Evolutionary conservation across 192 early-diverging fungal species (phyloP).

Genomic region (Rhizoclosmatium sp.): DNA sequence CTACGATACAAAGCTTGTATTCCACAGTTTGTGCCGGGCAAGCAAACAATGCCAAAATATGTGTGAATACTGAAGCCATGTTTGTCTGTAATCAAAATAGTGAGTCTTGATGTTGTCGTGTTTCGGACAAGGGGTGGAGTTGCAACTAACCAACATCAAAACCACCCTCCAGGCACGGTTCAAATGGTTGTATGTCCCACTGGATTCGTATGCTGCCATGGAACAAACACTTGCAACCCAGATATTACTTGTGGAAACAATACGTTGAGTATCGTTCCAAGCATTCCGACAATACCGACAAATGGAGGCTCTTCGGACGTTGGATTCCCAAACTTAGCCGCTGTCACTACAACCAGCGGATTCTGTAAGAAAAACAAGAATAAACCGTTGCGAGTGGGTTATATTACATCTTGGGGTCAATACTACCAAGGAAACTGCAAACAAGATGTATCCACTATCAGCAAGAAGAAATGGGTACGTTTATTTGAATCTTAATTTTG

Average conservation of each 20-base stretch:
- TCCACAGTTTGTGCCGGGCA: neutral
- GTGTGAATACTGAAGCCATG: conserved; percentile 2
- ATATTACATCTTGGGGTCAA: conserved; percentile 9
- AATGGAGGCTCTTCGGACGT: neutral
- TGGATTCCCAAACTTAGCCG: neutral
- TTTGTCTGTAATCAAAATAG: neutral
- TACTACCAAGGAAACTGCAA: neutral
- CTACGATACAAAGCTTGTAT: neutral
- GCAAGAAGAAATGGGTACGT: conserved; percentile 3
- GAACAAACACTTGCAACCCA: neutral
- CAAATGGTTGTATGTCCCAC: neutral
- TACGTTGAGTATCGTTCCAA: neutral
- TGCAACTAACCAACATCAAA: neutral
- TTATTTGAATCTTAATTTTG: neutral
- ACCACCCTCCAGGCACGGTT: neutral
- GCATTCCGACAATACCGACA: neutral
- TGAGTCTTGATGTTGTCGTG: neutral
- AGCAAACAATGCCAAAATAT: neutral
- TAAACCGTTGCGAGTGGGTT: neutral
- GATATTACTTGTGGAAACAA: neutral
- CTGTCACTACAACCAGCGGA: neutral
- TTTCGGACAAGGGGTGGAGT: neutral
- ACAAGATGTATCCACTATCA: neutral
- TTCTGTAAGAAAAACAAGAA: neutral
- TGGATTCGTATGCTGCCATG: neutral